Conservation (phyloP, 2,329 filamentous ascomycete species). For the Akanthomyces muscarius region DNA sequence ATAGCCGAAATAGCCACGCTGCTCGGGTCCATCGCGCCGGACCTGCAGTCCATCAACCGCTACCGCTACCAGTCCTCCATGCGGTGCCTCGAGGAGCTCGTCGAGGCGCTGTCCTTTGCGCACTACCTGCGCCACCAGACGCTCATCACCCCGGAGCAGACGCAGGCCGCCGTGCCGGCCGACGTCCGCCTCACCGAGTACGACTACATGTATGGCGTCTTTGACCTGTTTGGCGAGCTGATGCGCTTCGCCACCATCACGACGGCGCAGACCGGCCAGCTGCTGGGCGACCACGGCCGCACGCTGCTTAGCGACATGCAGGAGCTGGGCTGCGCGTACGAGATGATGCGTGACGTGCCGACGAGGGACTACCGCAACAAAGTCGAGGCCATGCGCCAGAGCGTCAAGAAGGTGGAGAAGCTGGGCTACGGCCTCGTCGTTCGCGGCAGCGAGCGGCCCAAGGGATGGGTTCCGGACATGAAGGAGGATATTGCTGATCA, state of each 20-base stretch:
- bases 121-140: constrained; percentile 79
- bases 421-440: constrained; percentile 85
- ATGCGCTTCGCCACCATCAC: constrained; percentile 94
- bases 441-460: constrained; percentile 80
- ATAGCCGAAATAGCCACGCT: constrained; percentile 67
- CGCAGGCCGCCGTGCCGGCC: constrained; percentile 44
- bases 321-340: constrained; percentile 69
- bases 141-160: constrained; percentile 65
- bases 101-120: constrained; percentile 85
- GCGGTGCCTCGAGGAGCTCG: constrained; percentile 86
- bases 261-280: constrained; percentile 67
- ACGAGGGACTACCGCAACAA: constrained; percentile 67
- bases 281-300: constrained; percentile 39
- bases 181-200: constrained; percentile 66
- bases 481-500: constrained; percentile 33
- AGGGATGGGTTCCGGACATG: constrained; percentile 86
- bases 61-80: constrained; percentile 78
- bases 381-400: constrained; percentile 78
- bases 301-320: constrained; percentile 79
- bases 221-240: constrained; percentile 91
- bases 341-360: constrained; percentile 61
- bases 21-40: constrained; percentile 63
- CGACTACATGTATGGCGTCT: constrained; percentile 87
- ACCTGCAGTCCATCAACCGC: constrained; percentile 74
- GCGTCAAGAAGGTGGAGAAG: constrained; percentile 90